phyloP scores from a whole-genome alignment of 192 early-diverging fungal genomes.

The Coemansia sp. region DNA sequence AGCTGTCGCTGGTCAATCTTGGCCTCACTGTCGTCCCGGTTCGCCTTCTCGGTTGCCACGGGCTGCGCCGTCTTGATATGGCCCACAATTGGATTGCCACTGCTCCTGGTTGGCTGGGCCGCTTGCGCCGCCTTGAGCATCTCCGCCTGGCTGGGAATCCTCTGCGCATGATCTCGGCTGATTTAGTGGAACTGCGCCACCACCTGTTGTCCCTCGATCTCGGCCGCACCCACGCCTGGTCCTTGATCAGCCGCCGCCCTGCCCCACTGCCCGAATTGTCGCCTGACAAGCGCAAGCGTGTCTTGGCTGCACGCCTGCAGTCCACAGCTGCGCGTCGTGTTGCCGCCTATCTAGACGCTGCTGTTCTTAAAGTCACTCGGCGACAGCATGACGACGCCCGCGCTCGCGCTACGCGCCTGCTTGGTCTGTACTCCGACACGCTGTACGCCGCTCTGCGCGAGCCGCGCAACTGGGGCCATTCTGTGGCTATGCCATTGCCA shows the following conservation, averaged over 20 bases:
- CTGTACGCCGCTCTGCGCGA: conserved; percentile 40
- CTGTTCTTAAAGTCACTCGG: conserved; percentile 35
- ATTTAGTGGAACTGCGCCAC: conserved; percentile 51
- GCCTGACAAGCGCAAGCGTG: conserved; percentile 16
- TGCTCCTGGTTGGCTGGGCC: conserved; percentile 40
- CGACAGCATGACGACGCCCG: conserved; percentile 47
- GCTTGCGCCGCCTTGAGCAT: conserved; percentile 33
- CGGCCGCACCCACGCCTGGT: conserved; percentile 28
- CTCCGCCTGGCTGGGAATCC: conserved; percentile 41
- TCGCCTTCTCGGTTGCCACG: conserved; percentile 17
- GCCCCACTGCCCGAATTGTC: conserved; percentile 17
- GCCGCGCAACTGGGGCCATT: conserved; percentile 50
- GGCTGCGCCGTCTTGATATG: conserved; percentile 45
- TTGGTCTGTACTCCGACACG: conserved; percentile 31
- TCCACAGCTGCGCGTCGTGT: conserved; percentile 35
- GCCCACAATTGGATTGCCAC: conserved; percentile 53
- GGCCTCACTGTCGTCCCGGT: conserved; percentile 35
- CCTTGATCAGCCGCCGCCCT: conserved; percentile 26
- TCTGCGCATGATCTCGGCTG: conserved; percentile 37
- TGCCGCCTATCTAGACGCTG: conserved; percentile 34
- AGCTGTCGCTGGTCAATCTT: conserved; percentile 43
- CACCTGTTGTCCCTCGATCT: conserved; percentile 38
- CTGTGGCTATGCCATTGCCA: conserved; percentile 18
- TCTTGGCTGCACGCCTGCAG: conserved; percentile 29
- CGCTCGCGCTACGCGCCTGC: conserved; percentile 35